Base-by-base conservation (phyloP, 2,329 filamentous ascomycete genomes). In the Eutypa lata region DNA sequence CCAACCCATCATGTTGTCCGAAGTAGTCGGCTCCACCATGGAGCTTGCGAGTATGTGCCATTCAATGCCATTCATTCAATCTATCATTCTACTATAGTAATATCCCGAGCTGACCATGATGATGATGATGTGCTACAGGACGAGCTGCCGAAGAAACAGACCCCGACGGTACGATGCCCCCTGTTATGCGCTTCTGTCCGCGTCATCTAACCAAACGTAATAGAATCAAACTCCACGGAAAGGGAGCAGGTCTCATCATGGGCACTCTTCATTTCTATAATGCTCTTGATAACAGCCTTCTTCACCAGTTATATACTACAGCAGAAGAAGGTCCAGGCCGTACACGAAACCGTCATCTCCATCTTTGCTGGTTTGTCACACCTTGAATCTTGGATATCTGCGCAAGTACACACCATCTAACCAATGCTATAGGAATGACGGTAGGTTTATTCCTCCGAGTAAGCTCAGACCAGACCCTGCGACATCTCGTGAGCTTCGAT, bases 231-330 rank as follows among this genome's bases (percentile, higher is more conserved):
- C 72, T 88, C 90, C 43, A 88, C 90, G 47, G 85, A 96, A 73
- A 92, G 96, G 78, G 94, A 99, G 77, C 89, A 96, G 59, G 90
- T 91, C 69, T 89, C 92, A 64, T 97, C 94, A 76, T 97, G 91
- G 91, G 92, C 93, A 28, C 86, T 99, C 61, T 96, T 97, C 75
- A 99, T 99, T 67, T 85, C 96, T 64, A 96, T 99, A 64, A 83
- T 91, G 76, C 85, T 99, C 63, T 86, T 99, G 65, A 96, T 97
- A 62, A 83, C 89, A 60, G 93, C 94, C 57, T 90, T 99, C 64
- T 96, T 97, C 72, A 96, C 91, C 44, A 97, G 92, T 79, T 99
- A 99, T 75, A 88, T 95, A 62, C 82, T 99, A 56, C 93, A 97
- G 73, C 90, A 94, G 75, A 92, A 90, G 74, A 97, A 95, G 76